phyloP scores from a whole-genome alignment of 371 early-diverging fungal species.

The Fennellomyces sp. region DNA sequence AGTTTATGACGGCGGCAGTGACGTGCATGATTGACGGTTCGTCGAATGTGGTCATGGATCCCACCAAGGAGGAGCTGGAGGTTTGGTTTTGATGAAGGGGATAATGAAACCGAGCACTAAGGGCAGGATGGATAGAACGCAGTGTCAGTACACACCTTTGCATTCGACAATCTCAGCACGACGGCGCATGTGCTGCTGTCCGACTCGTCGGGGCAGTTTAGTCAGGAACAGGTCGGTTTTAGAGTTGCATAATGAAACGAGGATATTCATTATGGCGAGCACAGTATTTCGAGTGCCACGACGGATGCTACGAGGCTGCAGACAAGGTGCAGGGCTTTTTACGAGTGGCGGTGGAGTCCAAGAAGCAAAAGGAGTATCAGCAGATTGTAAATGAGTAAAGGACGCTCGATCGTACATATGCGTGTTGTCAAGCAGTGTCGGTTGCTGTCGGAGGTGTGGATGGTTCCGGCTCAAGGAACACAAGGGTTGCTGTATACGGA shows the following conservation, averaged over 20 bases:
- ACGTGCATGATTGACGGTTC: constrained; percentile 67
- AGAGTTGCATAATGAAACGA: not conserved
- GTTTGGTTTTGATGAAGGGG: constrained; percentile 63
- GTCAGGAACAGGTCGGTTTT: constrained; percentile 59
- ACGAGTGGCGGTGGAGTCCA: constrained; percentile 55
- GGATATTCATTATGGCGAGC: not conserved
- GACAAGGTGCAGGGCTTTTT: constrained; percentile 62
- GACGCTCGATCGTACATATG: no score
- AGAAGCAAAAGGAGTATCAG: constrained; percentile 61
- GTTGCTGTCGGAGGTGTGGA: no score
- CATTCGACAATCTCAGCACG: constrained; percentile 65
- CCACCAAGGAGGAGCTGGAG: constrained; percentile 73
- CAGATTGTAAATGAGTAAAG: constrained; percentile 23
- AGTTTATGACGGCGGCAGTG: constrained; percentile 70
- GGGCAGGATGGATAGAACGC: constrained; percentile 77
- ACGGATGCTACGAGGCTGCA: constrained; percentile 49
- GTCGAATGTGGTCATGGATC: constrained; percentile 80
- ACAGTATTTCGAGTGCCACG: constrained; percentile 54
- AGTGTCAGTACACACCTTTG: constrained; percentile 82
- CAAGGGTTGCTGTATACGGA: not conserved
- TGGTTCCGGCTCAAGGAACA: not conserved
- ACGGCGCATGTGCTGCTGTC: constrained; percentile 45
- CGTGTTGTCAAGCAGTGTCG: no score
- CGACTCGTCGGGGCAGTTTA: constrained; percentile 74
- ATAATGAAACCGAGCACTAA: constrained; percentile 80